Conservation (phyloP, 805 yeast species). For the Wickerhamiella musiphila region DNA sequence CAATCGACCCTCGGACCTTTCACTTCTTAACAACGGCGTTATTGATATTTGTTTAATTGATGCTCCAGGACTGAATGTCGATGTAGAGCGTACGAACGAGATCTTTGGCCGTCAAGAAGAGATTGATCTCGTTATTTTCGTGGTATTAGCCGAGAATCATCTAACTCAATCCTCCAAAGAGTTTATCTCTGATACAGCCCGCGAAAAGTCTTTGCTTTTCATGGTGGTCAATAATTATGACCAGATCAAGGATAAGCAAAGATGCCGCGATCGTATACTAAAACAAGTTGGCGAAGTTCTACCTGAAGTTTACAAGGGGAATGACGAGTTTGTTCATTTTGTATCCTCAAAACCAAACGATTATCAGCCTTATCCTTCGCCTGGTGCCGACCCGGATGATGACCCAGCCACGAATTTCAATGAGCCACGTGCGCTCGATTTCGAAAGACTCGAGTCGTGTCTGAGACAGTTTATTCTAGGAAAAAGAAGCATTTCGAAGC, state of each 20-base stretch:
- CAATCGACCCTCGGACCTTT: conserved; percentile 42
- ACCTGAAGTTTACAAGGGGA: conserved; percentile 79
- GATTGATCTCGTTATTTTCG: conserved; percentile 89
- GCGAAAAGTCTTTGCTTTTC: conserved; percentile 79
- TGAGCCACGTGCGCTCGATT: conserved; percentile 24
- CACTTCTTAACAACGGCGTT: conserved; percentile 72
- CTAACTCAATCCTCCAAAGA: conserved; percentile 89
- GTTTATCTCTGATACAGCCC: conserved; percentile 76
- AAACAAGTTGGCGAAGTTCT: conserved; percentile 73
- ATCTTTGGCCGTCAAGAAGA: conserved; percentile 94
- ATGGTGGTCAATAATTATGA: conserved; percentile 91
- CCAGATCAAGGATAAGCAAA: conserved; percentile 59
- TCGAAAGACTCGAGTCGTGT: conserved; percentile 71
- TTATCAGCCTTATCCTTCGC: conserved; percentile 23
- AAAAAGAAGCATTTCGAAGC: conserved; percentile 73
- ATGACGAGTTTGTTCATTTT: conserved; percentile 86
- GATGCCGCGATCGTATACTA: conserved; percentile 59
- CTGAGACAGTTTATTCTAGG: conserved; percentile 74
- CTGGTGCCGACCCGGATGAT: conserved; percentile 18
- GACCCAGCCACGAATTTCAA: conserved; percentile 13
- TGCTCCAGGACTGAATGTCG: conserved; percentile 93
- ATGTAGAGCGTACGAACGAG: conserved; percentile 84
- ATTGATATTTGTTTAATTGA: conserved; percentile 86
- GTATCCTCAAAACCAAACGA: conserved; percentile 48
- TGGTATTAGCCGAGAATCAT: conserved; percentile 90